phyloP scores from a whole-genome alignment of 306 rosid genomes.

The Ochetophila trinervis region DNA sequence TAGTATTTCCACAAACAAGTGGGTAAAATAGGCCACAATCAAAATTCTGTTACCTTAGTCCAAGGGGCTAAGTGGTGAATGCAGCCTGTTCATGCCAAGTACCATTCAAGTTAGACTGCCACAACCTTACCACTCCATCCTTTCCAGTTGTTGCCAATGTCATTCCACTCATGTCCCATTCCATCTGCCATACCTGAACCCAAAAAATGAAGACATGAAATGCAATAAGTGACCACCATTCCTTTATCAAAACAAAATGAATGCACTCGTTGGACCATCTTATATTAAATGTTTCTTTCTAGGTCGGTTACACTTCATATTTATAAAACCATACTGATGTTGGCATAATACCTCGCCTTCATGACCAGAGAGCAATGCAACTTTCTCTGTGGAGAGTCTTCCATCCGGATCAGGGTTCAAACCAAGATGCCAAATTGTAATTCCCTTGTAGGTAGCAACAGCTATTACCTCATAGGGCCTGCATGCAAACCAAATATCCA shows the following conservation, averaged over 20 bases:
- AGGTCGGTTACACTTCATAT: no score
- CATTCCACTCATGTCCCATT: slow-evolving; percentile 99
- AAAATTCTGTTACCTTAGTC: neutral
- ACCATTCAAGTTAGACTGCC: slow-evolving; percentile 89
- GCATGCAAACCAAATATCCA: slow-evolving; percentile 21
- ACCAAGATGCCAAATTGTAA: slow-evolving; percentile 86
- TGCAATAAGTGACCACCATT: neutral
- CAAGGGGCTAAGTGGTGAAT: slow-evolving; percentile 48
- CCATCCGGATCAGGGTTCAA: slow-evolving; percentile 64
- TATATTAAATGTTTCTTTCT: no score
- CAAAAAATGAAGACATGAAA: slow-evolving; percentile 4
- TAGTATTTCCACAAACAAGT: no score
- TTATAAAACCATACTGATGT: neutral
- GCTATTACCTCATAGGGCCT: slow-evolving; percentile 83
- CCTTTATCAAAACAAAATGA: neutral
- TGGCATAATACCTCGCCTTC: slow-evolving; percentile 57
- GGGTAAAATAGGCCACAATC: neutral
- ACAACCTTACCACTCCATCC: slow-evolving; percentile 72
- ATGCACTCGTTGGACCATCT: no score
- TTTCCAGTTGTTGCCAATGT: slow-evolving; percentile 81
- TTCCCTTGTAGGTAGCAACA: slow-evolving; percentile 68
- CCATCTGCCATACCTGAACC: slow-evolving; percentile 88
- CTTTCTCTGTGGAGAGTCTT: slow-evolving; percentile 69
- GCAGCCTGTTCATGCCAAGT: slow-evolving; percentile 87
- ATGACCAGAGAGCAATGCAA: slow-evolving; percentile 67